Evolutionary conservation across 176 grass and related monocot genomes (phyloP), one percentile per base, ranked within the genome.

Genomic region (Cenchrus americanus): DNA sequence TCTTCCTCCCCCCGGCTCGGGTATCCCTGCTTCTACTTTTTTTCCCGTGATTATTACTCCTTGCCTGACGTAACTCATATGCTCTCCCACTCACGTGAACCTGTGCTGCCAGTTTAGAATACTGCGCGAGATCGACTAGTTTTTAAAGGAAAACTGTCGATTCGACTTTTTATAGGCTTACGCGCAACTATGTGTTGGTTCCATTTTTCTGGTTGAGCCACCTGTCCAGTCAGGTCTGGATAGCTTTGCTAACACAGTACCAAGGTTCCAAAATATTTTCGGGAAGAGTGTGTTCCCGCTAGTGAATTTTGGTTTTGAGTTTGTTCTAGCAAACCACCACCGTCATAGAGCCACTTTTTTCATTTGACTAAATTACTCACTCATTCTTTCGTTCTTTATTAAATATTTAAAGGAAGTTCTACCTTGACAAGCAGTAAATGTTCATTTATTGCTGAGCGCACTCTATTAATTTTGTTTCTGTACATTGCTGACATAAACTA

Each of bases 401-500:
- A 51, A 30, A 21, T 59, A 26, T 79, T 71, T 48, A 24, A 24
- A 18, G 47, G 8, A n/a, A 34, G 17, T 87, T 69, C 6, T 65
- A 72, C 19, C 48, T 2, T 78, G 30, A 63, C 78, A 81, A 84
- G 19, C 4, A 10, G 12, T 69, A 58, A 62, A 76, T 14, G 4
- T 40, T 75, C 10, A 75, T 24, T 87, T 27, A 37, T 54, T 77
- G 2, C 66, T 62, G 66, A 61, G 11, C 37, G 5, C 50, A 59
- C 21, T 61, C 19, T 65, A 43, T 81, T 74, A 34, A 1, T 81
- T 65, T 8, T 66, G 82, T 88, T 77, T 30, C 65, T 26, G 24
- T 40, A 80, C 66, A 26, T 63, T 19, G 7, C 80, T 92, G 62
- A 91, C 58, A 71, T 73, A n/a, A 53, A 48, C 54, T 86, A 17